Evolutionary conservation across 2,329 filamentous ascomycete genomes (phyloP).

Genomic region (Esteya vermicola): DNA sequence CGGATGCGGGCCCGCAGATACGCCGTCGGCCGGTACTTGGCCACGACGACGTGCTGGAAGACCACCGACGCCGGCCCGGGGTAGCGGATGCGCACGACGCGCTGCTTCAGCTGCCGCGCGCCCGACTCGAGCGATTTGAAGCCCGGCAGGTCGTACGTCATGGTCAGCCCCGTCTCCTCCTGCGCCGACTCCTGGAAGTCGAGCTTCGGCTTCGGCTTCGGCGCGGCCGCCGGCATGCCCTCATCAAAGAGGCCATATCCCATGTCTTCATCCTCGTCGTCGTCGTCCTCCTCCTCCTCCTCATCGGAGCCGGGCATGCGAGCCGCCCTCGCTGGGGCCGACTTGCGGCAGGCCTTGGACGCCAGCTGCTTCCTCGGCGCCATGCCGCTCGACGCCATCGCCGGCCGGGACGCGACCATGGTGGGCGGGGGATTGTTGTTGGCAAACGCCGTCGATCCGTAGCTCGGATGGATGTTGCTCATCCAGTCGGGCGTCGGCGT

Average conservation of each 20-base stretch:
- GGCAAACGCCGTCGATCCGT: no score
- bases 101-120: slow-evolving; percentile 38
- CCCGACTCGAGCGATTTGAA: slow-evolving; percentile 40
- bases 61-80: slow-evolving; percentile 21
- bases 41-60: slow-evolving; percentile 43
- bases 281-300: no score
- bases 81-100: slow-evolving; percentile 37
- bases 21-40: slow-evolving; percentile 45
- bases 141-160: slow-evolving; percentile 46
- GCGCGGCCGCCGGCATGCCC: slow-evolving; percentile 12
- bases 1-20: slow-evolving; percentile 43
- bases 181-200: slow-evolving; percentile 37
- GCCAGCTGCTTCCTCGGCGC: no score
- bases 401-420: no score
- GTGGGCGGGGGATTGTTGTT: no score
- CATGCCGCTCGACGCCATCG: no score
- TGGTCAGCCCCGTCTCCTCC: slow-evolving; percentile 45
- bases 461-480: no score
- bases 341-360: no score
- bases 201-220: slow-evolving; percentile 17
- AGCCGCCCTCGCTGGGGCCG: no score
- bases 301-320: no score
- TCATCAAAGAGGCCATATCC: no score
- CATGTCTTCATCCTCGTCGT: slow-evolving; percentile 9
- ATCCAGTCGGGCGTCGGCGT: no score